Conservation (phyloP, 2,329 filamentous ascomycete species). For the Tolypocladium endophyticum region DNA sequence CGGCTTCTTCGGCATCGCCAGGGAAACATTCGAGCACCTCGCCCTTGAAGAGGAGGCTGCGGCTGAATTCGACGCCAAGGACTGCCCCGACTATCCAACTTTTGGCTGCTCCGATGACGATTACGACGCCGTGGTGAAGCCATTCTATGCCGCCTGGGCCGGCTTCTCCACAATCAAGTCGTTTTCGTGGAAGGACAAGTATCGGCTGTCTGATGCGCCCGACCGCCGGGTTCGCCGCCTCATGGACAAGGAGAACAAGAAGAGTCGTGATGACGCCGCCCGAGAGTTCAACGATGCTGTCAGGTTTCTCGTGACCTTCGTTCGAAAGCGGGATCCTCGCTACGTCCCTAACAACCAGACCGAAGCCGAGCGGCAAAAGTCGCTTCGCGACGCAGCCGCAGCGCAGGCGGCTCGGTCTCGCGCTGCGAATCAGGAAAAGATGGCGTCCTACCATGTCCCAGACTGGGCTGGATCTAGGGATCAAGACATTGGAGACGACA, state of each 20-base stretch:
- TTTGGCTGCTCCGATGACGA: slow-evolving; percentile 70
- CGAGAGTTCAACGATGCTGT: slow-evolving; percentile 92
- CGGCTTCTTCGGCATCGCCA: slow-evolving; percentile 77
- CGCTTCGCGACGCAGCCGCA: slow-evolving; percentile 64
- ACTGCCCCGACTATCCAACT: slow-evolving; percentile 59
- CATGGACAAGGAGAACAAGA: slow-evolving; percentile 95
- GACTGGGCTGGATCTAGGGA: slow-evolving; percentile 63
- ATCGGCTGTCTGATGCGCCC: slow-evolving; percentile 73
- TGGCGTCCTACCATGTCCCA: slow-evolving; percentile 55
- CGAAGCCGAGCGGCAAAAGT: slow-evolving; percentile 70
- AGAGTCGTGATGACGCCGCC: slow-evolving; percentile 68
- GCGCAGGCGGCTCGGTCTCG: slow-evolving; percentile 77
- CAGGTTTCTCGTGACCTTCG: slow-evolving; percentile 73
- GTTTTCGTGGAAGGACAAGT: slow-evolving; percentile 84
- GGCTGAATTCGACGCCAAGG: slow-evolving; percentile 54
- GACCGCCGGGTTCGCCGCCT: slow-evolving; percentile 71
- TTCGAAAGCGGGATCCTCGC: slow-evolving; percentile 82
- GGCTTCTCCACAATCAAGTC: slow-evolving; percentile 75
- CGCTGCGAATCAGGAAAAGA: slow-evolving; percentile 68
- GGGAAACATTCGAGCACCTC: slow-evolving; percentile 68
- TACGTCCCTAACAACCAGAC: slow-evolving; percentile 68
- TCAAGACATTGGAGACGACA: slow-evolving; percentile 38
- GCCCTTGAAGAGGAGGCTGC: slow-evolving; percentile 71
- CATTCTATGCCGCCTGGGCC: slow-evolving; percentile 74
- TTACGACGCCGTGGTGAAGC: slow-evolving; percentile 66